Evolutionary conservation across 140 eudicot species (phyloP).

Genomic region (Oenanthe javanica): DNA sequence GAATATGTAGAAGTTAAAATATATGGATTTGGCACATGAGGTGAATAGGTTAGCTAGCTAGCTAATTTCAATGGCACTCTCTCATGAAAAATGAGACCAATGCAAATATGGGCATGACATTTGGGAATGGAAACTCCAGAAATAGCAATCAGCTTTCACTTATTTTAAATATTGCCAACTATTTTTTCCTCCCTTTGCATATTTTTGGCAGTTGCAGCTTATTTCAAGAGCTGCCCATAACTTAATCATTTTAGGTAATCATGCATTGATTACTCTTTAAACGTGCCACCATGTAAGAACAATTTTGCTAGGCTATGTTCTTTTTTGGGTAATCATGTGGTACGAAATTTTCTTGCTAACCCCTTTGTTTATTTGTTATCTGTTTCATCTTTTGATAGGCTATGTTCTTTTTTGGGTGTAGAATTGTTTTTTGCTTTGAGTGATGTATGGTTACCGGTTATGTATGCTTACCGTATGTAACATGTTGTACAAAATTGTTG

Average conservation of each 20-base stretch:
- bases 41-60: no score
- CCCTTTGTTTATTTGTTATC: background rate
- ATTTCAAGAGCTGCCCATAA: background rate
- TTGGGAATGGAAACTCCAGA: background rate
- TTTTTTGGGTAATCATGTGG: no score
- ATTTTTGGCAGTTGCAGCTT: background rate
- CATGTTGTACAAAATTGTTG: no score
- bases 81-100: no score
- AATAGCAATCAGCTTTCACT: background rate
- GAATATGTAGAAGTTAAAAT: no score
- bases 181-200: background rate
- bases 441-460: no score
- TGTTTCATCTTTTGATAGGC: background rate
- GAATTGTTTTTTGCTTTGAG: background rate
- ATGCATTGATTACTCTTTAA: no score
- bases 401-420: background rate
- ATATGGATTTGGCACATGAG: no score
- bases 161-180: constrained; percentile 5
- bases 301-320: no score
- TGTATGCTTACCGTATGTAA: no score
- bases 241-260: background rate
- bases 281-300: no score
- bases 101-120: background rate
- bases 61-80: no score
- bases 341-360: background rate